phyloP scores from a whole-genome alignment of 78 protist species.

The Chrysochromulina tobinii region DNA sequence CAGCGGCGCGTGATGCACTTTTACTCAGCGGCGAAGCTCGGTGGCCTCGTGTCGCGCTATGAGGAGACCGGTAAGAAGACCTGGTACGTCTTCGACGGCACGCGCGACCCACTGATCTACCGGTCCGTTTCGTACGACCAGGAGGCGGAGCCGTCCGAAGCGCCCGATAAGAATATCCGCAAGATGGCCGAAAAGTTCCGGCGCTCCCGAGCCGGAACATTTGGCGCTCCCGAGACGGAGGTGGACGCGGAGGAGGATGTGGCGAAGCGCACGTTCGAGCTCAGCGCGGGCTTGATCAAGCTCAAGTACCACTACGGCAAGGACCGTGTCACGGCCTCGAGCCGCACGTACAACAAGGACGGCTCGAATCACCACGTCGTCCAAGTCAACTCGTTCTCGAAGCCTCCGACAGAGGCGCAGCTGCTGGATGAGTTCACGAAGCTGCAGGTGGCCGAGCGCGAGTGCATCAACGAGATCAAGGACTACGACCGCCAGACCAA shows the following conservation, averaged over 20 bases:
- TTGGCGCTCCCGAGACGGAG: no score
- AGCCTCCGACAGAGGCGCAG: neutral
- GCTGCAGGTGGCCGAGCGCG: constrained; percentile 24
- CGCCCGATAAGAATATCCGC: neutral
- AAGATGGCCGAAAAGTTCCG: constrained; percentile 16
- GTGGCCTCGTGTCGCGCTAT: constrained; percentile 35
- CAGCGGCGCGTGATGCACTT: neutral
- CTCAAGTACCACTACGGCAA: constrained; percentile 36
- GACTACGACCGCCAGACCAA: neutral
- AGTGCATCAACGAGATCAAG: neutral
- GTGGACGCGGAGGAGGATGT: constrained; percentile 35
- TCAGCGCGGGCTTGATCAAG: neutral
- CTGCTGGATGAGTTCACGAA: constrained; percentile 13
- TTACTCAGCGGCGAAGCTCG: constrained; percentile 37
- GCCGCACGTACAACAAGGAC: neutral
- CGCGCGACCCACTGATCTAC: neutral
- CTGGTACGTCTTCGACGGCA: neutral
- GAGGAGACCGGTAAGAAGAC: constrained; percentile 42
- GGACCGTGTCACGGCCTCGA: constrained; percentile 21
- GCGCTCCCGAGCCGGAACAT: neutral
- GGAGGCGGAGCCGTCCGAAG: neutral
- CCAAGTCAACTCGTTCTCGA: constrained; percentile 14
- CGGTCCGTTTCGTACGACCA: constrained; percentile 35
- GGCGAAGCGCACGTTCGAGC: constrained; percentile 44
- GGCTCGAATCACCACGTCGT: neutral